A percentile compares a stretch with the other conserved stretches of the same genome.
Evolutionary conservation across 495 filamentous ascomycete genomes (phyloP).

Genomic region (Neurospora sp.): DNA sequence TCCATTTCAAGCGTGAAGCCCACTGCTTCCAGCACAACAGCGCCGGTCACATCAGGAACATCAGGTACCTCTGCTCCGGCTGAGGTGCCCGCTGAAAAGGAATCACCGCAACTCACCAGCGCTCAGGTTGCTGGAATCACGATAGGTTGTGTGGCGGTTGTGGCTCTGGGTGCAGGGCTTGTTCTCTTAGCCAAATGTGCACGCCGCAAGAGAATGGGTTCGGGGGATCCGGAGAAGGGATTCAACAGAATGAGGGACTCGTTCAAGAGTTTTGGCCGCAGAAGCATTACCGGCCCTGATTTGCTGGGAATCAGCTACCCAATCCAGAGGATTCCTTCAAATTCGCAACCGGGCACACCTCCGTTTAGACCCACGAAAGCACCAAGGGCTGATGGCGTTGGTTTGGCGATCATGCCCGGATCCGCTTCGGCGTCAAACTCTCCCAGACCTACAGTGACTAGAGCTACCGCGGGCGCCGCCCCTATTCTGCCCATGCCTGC

Average conservation of each 20-base stretch:
- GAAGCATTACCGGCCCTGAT: constrained; percentile 3
- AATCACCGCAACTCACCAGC: constrained; percentile 17
- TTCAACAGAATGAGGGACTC: constrained; percentile 29
- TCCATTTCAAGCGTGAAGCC: neutral
- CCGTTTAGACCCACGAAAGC: constrained; percentile 12
- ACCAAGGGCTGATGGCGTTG: constrained; percentile 24
- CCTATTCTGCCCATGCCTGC: neutral
- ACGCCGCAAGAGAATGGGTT: constrained; percentile 23
- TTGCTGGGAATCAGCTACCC: constrained; percentile 23
- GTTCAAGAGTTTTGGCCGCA: constrained; percentile 11
- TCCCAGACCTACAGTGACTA: neutral
- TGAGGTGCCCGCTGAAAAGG: neutral
- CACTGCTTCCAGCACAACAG: neutral
- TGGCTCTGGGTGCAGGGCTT: constrained; percentile 26
- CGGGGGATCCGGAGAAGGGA: constrained; percentile 25
- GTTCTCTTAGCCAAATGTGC: constrained; percentile 33
- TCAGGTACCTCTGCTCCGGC: constrained; percentile 2
- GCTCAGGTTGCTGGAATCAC: constrained; percentile 38
- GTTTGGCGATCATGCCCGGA: constrained; percentile 30
- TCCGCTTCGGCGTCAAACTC: constrained; percentile 8
- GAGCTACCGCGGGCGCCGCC: neutral
- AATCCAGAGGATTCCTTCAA: constrained; percentile 15
- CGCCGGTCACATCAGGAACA: neutral
- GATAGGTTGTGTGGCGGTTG: constrained; percentile 32
- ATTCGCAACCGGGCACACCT: neutral